These are phyloP conservation scores for Puccinia coronata DNA, from an alignment of 1,284 basidiomycete genomes.

Conservation along the genomic window DNA sequence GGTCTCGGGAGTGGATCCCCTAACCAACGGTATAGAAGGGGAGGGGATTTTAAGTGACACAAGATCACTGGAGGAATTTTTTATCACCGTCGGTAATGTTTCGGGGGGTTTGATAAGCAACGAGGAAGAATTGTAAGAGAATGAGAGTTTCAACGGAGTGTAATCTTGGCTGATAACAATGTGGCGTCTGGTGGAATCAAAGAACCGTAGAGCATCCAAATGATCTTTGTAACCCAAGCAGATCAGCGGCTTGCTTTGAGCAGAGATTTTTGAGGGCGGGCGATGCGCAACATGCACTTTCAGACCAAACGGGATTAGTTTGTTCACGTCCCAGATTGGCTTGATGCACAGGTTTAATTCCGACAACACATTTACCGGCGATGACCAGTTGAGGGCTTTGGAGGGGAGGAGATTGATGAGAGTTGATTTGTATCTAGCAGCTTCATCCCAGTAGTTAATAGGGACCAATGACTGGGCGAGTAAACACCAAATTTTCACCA, in stretches of 20 bases:
- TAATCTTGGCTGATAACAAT: constrained; percentile 10
- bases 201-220: too few relatives aligned
- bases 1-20: too few relatives aligned
- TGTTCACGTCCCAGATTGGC: not conserved
- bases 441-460: constrained; percentile 14
- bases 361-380: not conserved
- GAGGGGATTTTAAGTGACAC: too few relatives aligned
- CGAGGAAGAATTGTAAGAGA: not conserved
- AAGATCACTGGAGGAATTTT: too few relatives aligned
- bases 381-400: not conserved
- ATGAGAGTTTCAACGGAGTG: not conserved
- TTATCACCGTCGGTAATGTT: too few relatives aligned
- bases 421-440: not conserved
- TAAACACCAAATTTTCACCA: too few relatives aligned
- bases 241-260: not conserved
- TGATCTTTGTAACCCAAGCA: not conserved
- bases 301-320: too few relatives aligned
- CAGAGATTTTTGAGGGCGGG: not conserved
- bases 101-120: constrained; percentile 16
- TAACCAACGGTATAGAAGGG: too few relatives aligned
- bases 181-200: not conserved
- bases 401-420: constrained; percentile 14
- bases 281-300: not conserved
- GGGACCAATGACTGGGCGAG: too few relatives aligned
- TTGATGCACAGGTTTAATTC: not conserved